Evolutionary conservation across 352 stramenopile species (phyloP).

Genomic region (Ophiocytium majus): DNA sequence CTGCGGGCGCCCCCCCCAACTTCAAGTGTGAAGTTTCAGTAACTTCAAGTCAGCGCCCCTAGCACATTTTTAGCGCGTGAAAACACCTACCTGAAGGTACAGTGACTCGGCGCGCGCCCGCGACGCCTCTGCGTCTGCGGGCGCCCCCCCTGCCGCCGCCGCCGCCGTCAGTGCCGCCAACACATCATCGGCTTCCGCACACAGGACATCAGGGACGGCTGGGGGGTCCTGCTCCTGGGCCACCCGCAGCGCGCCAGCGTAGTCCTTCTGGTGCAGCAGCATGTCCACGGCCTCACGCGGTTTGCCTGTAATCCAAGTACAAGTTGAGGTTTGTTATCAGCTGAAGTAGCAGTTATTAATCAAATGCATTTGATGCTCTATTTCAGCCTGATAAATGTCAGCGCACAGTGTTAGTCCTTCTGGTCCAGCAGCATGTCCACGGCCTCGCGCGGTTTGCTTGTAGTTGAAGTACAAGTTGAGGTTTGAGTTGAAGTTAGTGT

Average conservation of each 20-base stretch:
- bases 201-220: constrained; percentile 80
- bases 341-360: too few relatives aligned
- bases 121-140: not conserved
- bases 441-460: constrained; percentile 83
- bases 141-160: not conserved
- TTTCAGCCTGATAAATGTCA: too few relatives aligned
- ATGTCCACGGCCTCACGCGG: constrained; percentile 89
- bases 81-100: constrained; percentile 73
- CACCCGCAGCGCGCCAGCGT: constrained; percentile 81
- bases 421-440: constrained; percentile 94
- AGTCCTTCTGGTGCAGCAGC: constrained; percentile 90
- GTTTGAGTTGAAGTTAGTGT: too few relatives aligned
- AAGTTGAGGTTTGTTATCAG: too few relatives aligned
- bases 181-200: constrained; percentile 77
- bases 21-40: too few relatives aligned
- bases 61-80: too few relatives aligned
- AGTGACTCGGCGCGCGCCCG: constrained; percentile 71
- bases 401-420: constrained; percentile 82
- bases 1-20: too few relatives aligned
- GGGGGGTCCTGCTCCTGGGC: constrained; percentile 81
- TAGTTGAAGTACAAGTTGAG: too few relatives aligned
- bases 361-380: too few relatives aligned
- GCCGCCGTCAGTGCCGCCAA: constrained; percentile 63
- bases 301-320: too few relatives aligned
- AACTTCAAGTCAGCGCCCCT: too few relatives aligned